Base-by-base conservation (phyloP, 768 basidiomycete genomes). In the Termitomyces sp. region DNA sequence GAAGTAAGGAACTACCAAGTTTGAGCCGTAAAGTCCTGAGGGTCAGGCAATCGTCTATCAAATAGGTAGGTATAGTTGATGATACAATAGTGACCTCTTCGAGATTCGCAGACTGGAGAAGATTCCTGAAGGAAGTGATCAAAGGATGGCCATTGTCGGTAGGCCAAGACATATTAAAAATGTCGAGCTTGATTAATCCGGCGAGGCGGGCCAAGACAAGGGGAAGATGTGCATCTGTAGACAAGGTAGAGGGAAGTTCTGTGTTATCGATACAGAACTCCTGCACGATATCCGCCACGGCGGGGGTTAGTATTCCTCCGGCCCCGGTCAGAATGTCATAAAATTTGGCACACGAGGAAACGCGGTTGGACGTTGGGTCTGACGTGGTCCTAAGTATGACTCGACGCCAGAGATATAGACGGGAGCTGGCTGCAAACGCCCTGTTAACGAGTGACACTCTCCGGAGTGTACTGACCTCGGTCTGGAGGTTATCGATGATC, bases 401-500 rank as follows among this genome's bases (percentile, higher is more conserved):
- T 45, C 50, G 48, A 42, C 56, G 56, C 56, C 56, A 57, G 14
- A 51, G 16, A 26, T 45, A 16, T 5, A 12, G 18, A 18, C 56
- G 56, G n/a, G 40, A 44, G 12, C 16, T 4, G 26, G 24, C 16
- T 20, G 49, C 20, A 7, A 52, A 51, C 6, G 40, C 48, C 18
- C 26, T 50, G 43, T 52, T 57, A 4, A 57, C 50, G n/a, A 45
- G 27, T 20, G 50, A 51, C 26, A 57, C 3, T 16, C 18, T 33
- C n/a, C 48, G 49, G 10, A 57, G 50, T 24, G 56, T 36, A 24
- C 22, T 34, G 26, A 36, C 30, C 40, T 57, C 56, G n/a, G n/a
- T n/a, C 13, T 45, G 56, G 33, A 52, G 49, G 48, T 51, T 33
- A 34, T 52, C 40, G 56, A 52, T 20, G 42, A 57, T 44, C 30